Base-by-base conservation (phyloP, 1,284 basidiomycete species). In the Moesziomyces sp. region DNA sequence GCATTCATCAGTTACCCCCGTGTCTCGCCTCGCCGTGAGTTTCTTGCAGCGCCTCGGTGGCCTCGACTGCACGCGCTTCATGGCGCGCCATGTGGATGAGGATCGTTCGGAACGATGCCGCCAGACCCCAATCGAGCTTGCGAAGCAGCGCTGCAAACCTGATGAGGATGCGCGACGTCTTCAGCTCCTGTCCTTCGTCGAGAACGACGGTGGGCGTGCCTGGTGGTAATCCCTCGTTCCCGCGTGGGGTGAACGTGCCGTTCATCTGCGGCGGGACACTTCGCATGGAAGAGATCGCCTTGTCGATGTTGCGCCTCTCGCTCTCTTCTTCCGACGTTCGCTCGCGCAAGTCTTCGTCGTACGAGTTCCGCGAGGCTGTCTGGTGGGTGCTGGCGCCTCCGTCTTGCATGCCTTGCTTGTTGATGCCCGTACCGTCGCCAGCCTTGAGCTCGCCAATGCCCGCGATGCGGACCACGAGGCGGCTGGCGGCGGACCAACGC, bases 61-160 rank as follows among this genome's bases (percentile, higher is more conserved):
- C 38, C 38, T 40, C 28, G 9, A 16, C 38, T 18, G 50, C 11
- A 3, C 34, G 28, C n/a, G 54, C 53, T 23, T 53, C 59, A 7
- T 56, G 52, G 11, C 59, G 30, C 10, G 59, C 59, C 59, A 62
- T 62, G 28, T 56, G 52, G 9, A 62, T n/a, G 9, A 62, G 52
- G 26, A 62, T 53, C 3, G 54, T 44, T n/a, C 59, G 52, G 21
- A 62, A 62, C 9, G 38, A 46, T 6, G 43, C 30, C 3, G 59
- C 59, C n/a, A 62, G 30, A 6, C 59, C 59, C 59, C 59, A 62
- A 13, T 62, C 59, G 10, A 54, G 51, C 28, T 50, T 43, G 23
- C 51, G 51, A 14, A 62, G 24, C 8, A 53, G 23, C 18, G 44
- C 8, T 1, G 59, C 59, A 24, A 62, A 62, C 0, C 50, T 21